Conservation (phyloP, 768 basidiomycete species). For the Tylopilus cervinicoccineus region DNA sequence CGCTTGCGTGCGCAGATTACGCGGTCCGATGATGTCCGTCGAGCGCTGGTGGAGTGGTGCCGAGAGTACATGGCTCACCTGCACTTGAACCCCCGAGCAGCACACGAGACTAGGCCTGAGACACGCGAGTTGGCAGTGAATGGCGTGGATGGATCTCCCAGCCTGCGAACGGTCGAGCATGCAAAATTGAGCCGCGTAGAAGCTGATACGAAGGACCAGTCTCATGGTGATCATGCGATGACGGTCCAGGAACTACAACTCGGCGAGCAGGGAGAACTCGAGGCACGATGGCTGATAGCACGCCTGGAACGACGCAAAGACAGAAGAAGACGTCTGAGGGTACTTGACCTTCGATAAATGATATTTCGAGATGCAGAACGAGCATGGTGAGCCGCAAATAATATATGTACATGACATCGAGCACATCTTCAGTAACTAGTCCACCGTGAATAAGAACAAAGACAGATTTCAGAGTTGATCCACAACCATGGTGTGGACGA, state of each 20-base stretch:
- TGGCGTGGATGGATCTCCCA: not conserved
- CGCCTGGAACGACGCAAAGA: not conserved
- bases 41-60: conserved; percentile 13
- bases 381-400: not conserved
- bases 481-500: not conserved
- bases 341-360: not conserved
- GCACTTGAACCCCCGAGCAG: not conserved
- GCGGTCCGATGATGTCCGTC: conserved; percentile 2
- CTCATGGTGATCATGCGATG: not conserved
- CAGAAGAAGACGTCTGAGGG: not conserved
- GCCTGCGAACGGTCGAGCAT: not conserved
- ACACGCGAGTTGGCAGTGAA: not conserved
- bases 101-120: not conserved
- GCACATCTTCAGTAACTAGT: not conserved
- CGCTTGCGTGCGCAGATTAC: conserved; percentile 6
- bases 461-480: not conserved
- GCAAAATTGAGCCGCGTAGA: not conserved
- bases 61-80: not conserved
- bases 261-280: conserved; percentile 8
- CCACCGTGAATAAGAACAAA: not conserved
- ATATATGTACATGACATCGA: not conserved
- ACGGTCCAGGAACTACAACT: not conserved
- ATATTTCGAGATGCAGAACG: not conserved
- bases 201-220: not conserved
- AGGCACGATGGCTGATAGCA: conserved; percentile 6